Base-by-base conservation (phyloP, 257 asterid genomes). In the Eucommia ulmoides region DNA sequence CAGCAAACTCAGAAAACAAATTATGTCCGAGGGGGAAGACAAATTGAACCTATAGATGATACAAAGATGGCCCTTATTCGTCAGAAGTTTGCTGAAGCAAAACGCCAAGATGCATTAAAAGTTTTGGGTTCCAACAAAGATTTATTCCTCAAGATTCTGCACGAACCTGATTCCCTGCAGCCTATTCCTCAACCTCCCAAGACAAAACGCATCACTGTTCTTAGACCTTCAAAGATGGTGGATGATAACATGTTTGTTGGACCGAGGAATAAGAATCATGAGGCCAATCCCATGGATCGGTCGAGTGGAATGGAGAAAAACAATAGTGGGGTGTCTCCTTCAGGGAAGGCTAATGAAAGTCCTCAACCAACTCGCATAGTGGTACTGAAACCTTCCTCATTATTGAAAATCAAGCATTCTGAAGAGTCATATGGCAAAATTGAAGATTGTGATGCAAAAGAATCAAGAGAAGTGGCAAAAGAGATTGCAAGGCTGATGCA, bases 361-460 rank as follows among this genome's bases (percentile, higher is more conserved):
- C 44, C 78, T 55, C 97, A 77, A 62, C 88, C 95, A 22, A 87
- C 94, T n/a, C 83, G 95, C 50, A 92, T 92, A 59, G 95, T 92
- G 24, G 95, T 92, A 61, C 80, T 92, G 52, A 92, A 92, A 58
- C 95, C 99, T 50, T 79, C 87, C 75, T 65, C 72, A n/a, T n/a
- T n/a, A n/a, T 48, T 80, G 74, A 22, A 91, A 65, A 56, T 60
- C 68, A 60, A 75, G 51, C 23, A 74, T 76, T 50, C 69, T 17
- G 81, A 69, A 50, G 80, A 75, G 60, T 58, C 68, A 53, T 61
- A 58, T 24, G 79, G 62, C 54, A 71, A 77, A 24, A 69, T 56
- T 8, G 97, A 81, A 59, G 82, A 76, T 65, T 67, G 65, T 10
- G 92, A 74, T 51, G 72, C 69, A 65, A 80, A 61, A 19, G 87